Conservation (phyloP, 805 yeast species). For the Saccharomycopsis lassenensis region DNA sequence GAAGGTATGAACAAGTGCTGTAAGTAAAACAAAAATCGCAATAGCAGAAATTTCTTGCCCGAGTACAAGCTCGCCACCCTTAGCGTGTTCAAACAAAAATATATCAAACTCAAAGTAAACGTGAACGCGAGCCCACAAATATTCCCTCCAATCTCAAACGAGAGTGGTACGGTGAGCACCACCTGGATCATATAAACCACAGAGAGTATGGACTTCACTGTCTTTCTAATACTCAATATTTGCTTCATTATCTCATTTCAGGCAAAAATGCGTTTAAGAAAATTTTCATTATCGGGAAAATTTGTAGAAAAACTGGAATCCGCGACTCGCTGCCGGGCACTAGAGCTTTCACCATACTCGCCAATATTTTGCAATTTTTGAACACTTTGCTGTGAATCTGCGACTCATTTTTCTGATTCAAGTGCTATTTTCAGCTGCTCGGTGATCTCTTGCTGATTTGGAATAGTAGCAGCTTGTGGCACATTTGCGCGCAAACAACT, state of each 20-base stretch:
- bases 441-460: too few species aligned
- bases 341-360: too few species aligned
- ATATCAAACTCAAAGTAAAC: constrained; percentile 57
- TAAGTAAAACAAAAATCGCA: constrained; percentile 49
- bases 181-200: constrained; percentile 56
- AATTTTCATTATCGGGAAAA: not conserved
- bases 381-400: too few species aligned
- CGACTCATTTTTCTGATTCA: too few species aligned
- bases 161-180: constrained; percentile 76
- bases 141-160: constrained; percentile 89
- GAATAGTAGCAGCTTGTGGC: too few species aligned
- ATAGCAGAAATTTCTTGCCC: constrained; percentile 19
- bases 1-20: constrained; percentile 83
- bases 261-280: too few species aligned
- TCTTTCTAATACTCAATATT: constrained; percentile 11
- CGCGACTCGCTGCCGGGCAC: too few species aligned
- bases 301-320: too few species aligned
- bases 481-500: too few species aligned
- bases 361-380: too few species aligned
- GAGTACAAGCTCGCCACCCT: constrained; percentile 35
- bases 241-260: constrained; percentile 7
- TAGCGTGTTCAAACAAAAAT: constrained; percentile 63
- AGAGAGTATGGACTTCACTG: constrained; percentile 34
- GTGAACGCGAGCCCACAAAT: constrained; percentile 83
- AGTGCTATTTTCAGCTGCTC: too few species aligned